A percentile compares a stretch with the other conserved stretches of the same genome.
Conservation (phyloP, 768 basidiomycete species). For the Lepiota brunneoincarnata region DNA sequence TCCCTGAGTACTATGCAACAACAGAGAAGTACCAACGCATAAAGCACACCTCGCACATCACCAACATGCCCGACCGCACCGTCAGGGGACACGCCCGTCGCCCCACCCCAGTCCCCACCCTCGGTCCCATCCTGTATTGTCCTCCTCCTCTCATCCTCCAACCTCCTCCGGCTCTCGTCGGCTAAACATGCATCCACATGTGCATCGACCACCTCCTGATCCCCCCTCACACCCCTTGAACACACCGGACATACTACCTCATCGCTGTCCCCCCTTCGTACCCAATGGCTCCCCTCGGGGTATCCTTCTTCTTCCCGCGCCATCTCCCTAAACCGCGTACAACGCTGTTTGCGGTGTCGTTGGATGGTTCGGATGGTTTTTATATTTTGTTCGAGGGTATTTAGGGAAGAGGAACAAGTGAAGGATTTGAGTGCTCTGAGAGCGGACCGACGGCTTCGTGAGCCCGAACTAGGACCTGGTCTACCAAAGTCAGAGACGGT, state of each 20-base stretch:
- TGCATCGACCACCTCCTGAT: slow-evolving; percentile 70
- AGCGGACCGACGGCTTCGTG: slow-evolving; percentile 37
- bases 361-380: slow-evolving; percentile 64
- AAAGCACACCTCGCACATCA: slow-evolving; percentile 41
- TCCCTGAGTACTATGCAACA: not conserved
- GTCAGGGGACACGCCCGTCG: slow-evolving; percentile 17
- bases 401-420: slow-evolving; percentile 19
- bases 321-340: slow-evolving; percentile 65
- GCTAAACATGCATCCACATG: slow-evolving; percentile 82
- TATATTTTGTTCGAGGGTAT: slow-evolving; percentile 36
- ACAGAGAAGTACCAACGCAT: slow-evolving; percentile 10
- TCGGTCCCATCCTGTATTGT: slow-evolving; percentile 24
- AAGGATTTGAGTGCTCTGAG: slow-evolving; percentile 38
- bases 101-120: slow-evolving; percentile 28
- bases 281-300: slow-evolving; percentile 25
- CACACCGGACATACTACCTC: slow-evolving; percentile 73
- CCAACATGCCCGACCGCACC: slow-evolving; percentile 41
- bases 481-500: slow-evolving; percentile 16
- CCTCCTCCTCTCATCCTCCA: slow-evolving; percentile 41
- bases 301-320: slow-evolving; percentile 54
- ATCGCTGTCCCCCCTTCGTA: slow-evolving; percentile 29
- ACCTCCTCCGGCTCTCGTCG: slow-evolving; percentile 41
- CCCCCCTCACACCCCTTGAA: slow-evolving; percentile 51
- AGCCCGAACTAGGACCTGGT: slow-evolving; percentile 25
- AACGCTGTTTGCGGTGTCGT: slow-evolving; percentile 66